Evolutionary conservation across 2,329 filamentous ascomycete genomes (phyloP).

Genomic region (Colletotrichum tamarilloi): DNA sequence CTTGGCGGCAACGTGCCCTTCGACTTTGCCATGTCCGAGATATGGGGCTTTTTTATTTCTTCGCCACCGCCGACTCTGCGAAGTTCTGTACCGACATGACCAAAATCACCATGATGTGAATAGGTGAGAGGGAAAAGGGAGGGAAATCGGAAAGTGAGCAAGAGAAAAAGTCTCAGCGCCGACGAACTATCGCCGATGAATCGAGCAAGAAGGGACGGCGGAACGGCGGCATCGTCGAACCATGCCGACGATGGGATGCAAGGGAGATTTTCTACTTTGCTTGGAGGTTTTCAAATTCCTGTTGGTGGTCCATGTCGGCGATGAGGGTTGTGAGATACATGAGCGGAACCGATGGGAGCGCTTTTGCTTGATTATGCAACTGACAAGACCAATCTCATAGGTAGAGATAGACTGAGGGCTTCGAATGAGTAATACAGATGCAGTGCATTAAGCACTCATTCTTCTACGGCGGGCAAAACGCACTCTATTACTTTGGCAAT

Average conservation of each 20-base stretch:
- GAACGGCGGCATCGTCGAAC: background rate
- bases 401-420: background rate
- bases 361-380: background rate
- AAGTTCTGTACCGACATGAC: background rate
- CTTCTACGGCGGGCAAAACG: background rate
- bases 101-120: background rate
- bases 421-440: background rate
- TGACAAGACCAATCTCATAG: background rate
- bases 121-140: background rate
- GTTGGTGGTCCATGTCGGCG: background rate
- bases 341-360: background rate
- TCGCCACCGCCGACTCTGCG: background rate
- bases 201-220: background rate
- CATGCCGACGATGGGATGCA: background rate
- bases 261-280: background rate
- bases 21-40: constrained; percentile 7
- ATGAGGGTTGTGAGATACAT: background rate
- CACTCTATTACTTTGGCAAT: background rate
- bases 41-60: background rate
- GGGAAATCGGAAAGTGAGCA: background rate
- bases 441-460: background rate
- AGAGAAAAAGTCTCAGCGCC: background rate
- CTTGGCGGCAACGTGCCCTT: constrained; percentile 10
- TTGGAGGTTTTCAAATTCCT: background rate
- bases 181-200: background rate